Evolutionary conservation across 768 basidiomycete species (phyloP).

Genomic region (Terana coerulea): DNA sequence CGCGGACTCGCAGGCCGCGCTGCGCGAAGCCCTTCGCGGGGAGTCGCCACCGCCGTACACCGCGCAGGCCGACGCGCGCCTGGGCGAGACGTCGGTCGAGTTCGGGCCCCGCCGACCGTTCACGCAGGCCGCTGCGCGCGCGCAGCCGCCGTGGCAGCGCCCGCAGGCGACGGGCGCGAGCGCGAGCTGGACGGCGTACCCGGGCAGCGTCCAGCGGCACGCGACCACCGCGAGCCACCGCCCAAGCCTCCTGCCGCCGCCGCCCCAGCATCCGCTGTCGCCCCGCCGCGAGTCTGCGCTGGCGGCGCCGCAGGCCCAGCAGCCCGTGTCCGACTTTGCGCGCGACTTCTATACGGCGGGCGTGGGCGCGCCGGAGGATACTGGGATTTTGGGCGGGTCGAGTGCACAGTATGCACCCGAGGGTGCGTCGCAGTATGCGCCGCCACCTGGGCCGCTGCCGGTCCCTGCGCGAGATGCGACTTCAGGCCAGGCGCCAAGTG

Average conservation of each 20-base stretch:
- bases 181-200: conserved; percentile 10
- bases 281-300: conserved; percentile 1
- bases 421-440: conserved; percentile 21
- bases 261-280: conserved; percentile 10
- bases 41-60: conserved; percentile 73
- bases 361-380: conserved; percentile 21
- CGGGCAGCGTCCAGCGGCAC: conserved; percentile 17
- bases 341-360: conserved; percentile 59
- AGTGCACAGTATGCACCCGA: conserved; percentile 12
- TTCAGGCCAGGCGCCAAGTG: conserved; percentile 20
- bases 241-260: neutral
- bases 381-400: conserved; percentile 9
- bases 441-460: conserved; percentile 25
- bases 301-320: conserved; percentile 14
- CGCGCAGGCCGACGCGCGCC: conserved; percentile 41
- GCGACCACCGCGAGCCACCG: neutral
- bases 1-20: neutral
- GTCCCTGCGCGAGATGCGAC: neutral
- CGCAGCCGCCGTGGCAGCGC: conserved; percentile 14
- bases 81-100: conserved; percentile 63
- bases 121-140: conserved; percentile 34
- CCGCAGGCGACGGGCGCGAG: conserved; percentile 15
- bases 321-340: conserved; percentile 50
- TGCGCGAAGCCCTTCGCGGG: conserved; percentile 34
- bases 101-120: conserved; percentile 63